Percentiles rank a stretch among this genome's conserved stretches.
phyloP scores from a whole-genome alignment of 345 rosid species.

The Excoecaria agallocha region DNA sequence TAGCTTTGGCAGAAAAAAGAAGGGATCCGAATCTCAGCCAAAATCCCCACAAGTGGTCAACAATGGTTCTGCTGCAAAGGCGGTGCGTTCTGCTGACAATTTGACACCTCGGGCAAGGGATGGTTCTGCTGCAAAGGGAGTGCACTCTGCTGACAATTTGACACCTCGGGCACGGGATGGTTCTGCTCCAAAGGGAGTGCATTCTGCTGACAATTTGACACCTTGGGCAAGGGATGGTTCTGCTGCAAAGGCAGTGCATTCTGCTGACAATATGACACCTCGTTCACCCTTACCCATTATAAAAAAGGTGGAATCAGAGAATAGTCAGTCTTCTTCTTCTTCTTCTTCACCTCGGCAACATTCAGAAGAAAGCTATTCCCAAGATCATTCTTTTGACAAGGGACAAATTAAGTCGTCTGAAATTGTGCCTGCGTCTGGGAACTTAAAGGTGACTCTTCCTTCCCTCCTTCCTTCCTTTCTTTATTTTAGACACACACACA shows the following conservation, averaged over 20 bases:
- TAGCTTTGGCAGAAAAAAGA: constrained; percentile 67
- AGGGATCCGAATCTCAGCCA: constrained; percentile 45
- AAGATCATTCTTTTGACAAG: constrained; percentile 42
- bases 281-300: constrained; percentile 30
- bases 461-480: neutral
- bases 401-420: constrained; percentile 33
- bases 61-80: constrained; percentile 26
- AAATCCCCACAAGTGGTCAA: constrained; percentile 37
- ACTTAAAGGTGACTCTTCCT: constrained; percentile 18
- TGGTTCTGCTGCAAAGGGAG: too few relatives aligned
- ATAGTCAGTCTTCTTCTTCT: constrained; percentile 33
- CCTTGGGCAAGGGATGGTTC: too few relatives aligned
- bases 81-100: constrained; percentile 25
- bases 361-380: constrained; percentile 35
- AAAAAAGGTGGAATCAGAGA: constrained; percentile 37
- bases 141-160: too few relatives aligned
- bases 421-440: constrained; percentile 28
- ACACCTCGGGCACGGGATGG: constrained; percentile 19
- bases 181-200: constrained; percentile 21
- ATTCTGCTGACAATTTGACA: constrained; percentile 24
- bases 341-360: constrained; percentile 38
- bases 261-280: constrained; percentile 5
- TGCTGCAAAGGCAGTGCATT: too few relatives aligned
- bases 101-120: neutral
- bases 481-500: neutral